These are phyloP conservation scores for Chamaecyparis obtusa DNA, from an alignment of 75 land plant species.

Conservation along the genomic window DNA sequence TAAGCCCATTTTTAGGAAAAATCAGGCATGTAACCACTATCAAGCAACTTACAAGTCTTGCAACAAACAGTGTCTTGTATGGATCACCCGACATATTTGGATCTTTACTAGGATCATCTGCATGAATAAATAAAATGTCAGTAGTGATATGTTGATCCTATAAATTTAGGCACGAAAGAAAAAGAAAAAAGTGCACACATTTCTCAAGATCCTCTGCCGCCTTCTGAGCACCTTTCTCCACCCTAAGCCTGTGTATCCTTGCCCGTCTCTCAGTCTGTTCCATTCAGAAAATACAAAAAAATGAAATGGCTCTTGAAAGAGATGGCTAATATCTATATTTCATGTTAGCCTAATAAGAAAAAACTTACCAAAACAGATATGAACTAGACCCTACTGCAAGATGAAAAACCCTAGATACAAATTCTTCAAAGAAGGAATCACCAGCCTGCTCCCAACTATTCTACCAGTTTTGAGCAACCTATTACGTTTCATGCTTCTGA, in stretches of 20 bases:
- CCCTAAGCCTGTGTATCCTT: no score
- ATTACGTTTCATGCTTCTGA: background rate
- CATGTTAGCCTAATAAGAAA: background rate
- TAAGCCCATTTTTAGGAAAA: background rate
- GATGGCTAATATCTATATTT: background rate
- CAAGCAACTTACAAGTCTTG: conserved; percentile 40
- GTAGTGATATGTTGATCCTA: no score
- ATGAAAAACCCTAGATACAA: background rate
- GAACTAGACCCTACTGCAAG: background rate
- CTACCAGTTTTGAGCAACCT: background rate
- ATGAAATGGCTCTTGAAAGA: background rate
- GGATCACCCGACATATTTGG: conserved; percentile 94
- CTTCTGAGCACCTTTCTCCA: no score
- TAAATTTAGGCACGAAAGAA: no score
- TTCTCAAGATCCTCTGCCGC: no score
- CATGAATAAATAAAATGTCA: background rate
- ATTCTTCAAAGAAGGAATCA: background rate
- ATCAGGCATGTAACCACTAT: background rate
- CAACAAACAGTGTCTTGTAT: conserved; percentile 95
- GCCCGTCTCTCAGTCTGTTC: no score
- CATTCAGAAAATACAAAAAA: no score
- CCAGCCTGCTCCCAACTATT: background rate
- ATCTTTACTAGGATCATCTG: conserved; percentile 85
- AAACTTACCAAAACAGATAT: background rate
- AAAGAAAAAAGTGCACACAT: no score